phyloP scores from a whole-genome alignment of 139 green algal genomes.

The Chlamydomonas eustigma region DNA sequence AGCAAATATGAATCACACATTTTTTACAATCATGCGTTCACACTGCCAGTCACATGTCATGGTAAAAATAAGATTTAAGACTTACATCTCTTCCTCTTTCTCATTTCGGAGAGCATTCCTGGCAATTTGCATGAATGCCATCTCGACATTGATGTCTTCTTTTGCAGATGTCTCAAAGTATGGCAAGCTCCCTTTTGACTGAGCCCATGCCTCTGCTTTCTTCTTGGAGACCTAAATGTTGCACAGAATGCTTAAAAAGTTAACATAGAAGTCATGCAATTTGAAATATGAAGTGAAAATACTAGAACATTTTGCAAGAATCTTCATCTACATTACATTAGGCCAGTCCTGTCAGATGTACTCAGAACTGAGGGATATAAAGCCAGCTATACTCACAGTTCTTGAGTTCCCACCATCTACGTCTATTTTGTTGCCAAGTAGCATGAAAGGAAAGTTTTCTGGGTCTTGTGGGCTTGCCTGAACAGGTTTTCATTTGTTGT shows the following conservation, averaged over 20 bases:
- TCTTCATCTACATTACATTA: no score
- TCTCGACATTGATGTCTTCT: constrained; percentile 91
- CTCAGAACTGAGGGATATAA: no score
- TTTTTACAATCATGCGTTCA: no score
- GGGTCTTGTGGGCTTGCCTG: constrained; percentile 80
- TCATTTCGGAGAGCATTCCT: constrained; percentile 90
- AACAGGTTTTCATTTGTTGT: no score
- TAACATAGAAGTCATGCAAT: constrained; percentile 1
- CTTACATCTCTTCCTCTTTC: constrained; percentile 87
- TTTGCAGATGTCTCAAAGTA: constrained; percentile 92
- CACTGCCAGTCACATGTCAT: no score
- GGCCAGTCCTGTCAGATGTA: no score
- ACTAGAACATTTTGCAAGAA: no score
- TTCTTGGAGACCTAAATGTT: constrained; percentile 76
- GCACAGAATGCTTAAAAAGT: not conserved
- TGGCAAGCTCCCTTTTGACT: constrained; percentile 85
- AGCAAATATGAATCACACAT: no score
- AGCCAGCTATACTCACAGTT: constrained; percentile 70
- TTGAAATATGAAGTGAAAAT: no score
- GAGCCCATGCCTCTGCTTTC: constrained; percentile 91
- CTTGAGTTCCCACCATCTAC: constrained; percentile 71
- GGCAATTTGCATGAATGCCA: constrained; percentile 87
- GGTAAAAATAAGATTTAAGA: no score
- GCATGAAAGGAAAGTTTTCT: constrained; percentile 97
- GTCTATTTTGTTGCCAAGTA: constrained; percentile 98